Conservation (phyloP, 2,329 filamentous ascomycete genomes). For the Cladosporium colombiae region DNA sequence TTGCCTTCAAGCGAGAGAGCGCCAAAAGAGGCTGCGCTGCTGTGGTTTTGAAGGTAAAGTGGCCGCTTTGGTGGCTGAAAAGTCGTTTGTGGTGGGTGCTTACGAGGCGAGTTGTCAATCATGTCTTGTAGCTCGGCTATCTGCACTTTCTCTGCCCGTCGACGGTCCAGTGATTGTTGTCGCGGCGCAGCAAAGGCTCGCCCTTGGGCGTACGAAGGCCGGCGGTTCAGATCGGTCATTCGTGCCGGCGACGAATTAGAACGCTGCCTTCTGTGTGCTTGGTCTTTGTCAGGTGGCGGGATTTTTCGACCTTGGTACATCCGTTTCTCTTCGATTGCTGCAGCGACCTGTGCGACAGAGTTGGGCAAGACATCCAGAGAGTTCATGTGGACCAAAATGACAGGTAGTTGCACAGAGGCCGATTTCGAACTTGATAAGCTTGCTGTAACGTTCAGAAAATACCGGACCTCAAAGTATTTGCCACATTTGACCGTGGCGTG, state of each 20-base stretch:
- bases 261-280: conserved; percentile 10
- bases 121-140: conserved; percentile 44
- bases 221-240: conserved; percentile 8
- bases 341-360: conserved; percentile 56
- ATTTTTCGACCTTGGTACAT: conserved; percentile 22
- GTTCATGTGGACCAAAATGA: conserved; percentile 60
- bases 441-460: conserved; percentile 55
- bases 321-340: conserved; percentile 55
- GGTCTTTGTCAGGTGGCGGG: conserved; percentile 1
- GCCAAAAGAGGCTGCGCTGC: conserved; percentile 31
- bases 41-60: conserved; percentile 24
- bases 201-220: conserved; percentile 48
- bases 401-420: conserved; percentile 56
- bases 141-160: conserved; percentile 45
- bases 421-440: conserved; percentile 49
- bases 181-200: conserved; percentile 55
- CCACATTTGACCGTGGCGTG: conserved; percentile 55
- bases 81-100: conserved; percentile 30
- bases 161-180: conserved; percentile 52
- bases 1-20: conserved; percentile 25
- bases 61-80: conserved; percentile 15
- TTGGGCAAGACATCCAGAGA: conserved; percentile 59
- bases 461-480: conserved; percentile 59
- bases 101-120: conserved; percentile 48
- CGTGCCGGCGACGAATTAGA: conserved; percentile 14